Conservation (phyloP, 768 basidiomycete genomes). For the Mycena vitilis region DNA sequence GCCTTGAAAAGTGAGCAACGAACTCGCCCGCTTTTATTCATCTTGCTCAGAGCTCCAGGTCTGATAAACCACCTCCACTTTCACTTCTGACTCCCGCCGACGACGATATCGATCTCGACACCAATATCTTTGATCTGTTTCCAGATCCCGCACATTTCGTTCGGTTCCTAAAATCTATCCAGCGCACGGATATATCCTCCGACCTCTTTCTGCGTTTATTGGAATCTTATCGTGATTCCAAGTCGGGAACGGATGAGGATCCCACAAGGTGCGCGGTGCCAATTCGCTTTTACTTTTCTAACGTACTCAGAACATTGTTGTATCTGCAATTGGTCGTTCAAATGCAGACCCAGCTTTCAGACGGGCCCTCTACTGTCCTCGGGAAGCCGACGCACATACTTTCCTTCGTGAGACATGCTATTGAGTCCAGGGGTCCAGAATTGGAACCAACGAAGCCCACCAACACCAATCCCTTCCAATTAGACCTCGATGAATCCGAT, state of each 20-base stretch:
- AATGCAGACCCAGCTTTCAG: constrained; percentile 78
- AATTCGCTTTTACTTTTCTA: neutral
- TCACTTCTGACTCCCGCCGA: constrained; percentile 67
- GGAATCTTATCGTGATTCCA: constrained; percentile 70
- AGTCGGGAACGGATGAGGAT: constrained; percentile 54
- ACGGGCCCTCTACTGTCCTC: constrained; percentile 67
- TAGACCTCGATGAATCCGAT: constrained; percentile 49
- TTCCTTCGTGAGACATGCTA: constrained; percentile 84
- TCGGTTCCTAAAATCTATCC: constrained; percentile 69
- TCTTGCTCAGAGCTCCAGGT: constrained; percentile 36
- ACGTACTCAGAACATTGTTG: constrained; percentile 65
- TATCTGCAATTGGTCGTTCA: constrained; percentile 85
- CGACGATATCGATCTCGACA: constrained; percentile 60
- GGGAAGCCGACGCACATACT: constrained; percentile 78
- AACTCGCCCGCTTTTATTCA: constrained; percentile 1
- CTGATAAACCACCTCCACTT: constrained; percentile 43
- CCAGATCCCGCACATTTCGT: constrained; percentile 84
- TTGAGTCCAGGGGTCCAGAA: constrained; percentile 57
- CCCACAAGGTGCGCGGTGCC: constrained; percentile 60
- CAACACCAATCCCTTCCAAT: constrained; percentile 41
- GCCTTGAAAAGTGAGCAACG: constrained; percentile 55
- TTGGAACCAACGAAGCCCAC: constrained; percentile 29
- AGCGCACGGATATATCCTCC: constrained; percentile 76
- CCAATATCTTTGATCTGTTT: constrained; percentile 72
- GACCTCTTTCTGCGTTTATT: constrained; percentile 80